Percentiles rank a stretch among this genome's conserved stretches.
Evolutionary conservation across 148 eudicot genomes (phyloP).

Genomic region (Selenicereus undatus): DNA sequence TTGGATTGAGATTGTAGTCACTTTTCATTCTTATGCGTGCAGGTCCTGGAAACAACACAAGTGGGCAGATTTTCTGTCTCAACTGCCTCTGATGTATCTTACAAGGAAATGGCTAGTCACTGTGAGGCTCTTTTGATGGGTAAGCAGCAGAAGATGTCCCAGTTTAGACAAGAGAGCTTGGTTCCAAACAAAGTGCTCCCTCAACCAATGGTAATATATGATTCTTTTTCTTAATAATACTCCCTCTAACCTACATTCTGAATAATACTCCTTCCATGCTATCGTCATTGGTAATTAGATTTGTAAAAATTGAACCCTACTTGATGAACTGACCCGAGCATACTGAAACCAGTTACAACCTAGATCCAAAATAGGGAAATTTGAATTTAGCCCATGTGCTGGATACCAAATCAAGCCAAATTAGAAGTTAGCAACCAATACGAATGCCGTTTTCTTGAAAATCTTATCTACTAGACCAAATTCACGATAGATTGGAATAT

Average conservation of each 20-base stretch:
- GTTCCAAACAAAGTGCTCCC: constrained; percentile 30
- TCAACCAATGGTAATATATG: constrained; percentile 21
- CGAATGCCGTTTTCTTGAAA: neutral
- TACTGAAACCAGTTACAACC: too few relatives aligned
- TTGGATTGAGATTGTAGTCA: neutral
- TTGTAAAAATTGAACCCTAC: neutral
- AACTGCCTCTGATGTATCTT: constrained; percentile 66
- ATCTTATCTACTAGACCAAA: too few relatives aligned
- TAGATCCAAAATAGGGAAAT: too few relatives aligned
- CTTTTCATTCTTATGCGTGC: neutral
- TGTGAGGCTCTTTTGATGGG: constrained; percentile 87
- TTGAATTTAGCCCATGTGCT: too few relatives aligned
- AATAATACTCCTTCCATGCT: too few relatives aligned
- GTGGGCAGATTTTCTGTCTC: constrained; percentile 77
- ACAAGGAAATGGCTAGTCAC: constrained; percentile 82
- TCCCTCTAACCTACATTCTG: neutral
- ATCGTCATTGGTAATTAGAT: neutral
- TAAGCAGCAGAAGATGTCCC: constrained; percentile 83
- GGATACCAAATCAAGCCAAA: too few relatives aligned
- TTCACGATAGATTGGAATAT: neutral
- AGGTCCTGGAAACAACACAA: constrained; percentile 59
- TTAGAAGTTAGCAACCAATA: too few relatives aligned
- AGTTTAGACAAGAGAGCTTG: constrained; percentile 58
- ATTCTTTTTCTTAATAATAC: neutral
- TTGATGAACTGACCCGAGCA: neutral